Percentiles rank a stretch among this genome's conserved stretches.
These are phyloP conservation scores for Onygenales sp. DNA, from an alignment of 2,329 filamentous ascomycete genomes.

Conservation along the genomic window DNA sequence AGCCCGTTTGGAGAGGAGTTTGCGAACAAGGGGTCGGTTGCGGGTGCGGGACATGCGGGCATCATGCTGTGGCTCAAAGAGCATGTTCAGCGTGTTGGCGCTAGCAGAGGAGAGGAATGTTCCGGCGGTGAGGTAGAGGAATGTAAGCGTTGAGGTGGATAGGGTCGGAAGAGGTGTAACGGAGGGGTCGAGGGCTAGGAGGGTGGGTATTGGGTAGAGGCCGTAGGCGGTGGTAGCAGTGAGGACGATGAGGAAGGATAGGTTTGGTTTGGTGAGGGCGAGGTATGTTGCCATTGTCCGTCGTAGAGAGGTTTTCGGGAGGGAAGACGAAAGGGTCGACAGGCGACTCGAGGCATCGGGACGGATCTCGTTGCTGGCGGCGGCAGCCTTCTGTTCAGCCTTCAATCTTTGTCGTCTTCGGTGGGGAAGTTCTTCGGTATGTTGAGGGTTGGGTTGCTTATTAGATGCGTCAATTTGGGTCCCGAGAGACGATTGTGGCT, in stretches of 20 bases:
- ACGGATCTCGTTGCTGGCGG: conserved; percentile 33
- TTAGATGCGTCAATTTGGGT: background rate
- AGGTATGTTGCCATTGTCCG: conserved; percentile 72
- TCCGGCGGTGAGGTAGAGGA: conserved; percentile 82
- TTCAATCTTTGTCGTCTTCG: conserved; percentile 35
- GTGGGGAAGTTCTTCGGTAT: conserved; percentile 29
- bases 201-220: conserved; percentile 81
- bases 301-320: conserved; percentile 47
- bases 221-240: conserved; percentile 86
- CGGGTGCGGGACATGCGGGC: conserved; percentile 88
- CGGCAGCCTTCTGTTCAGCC: conserved; percentile 15
- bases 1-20: conserved; percentile 59
- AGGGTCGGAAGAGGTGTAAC: conserved; percentile 49
- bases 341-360: conserved; percentile 54
- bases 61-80: conserved; percentile 84
- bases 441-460: background rate
- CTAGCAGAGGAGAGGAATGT: conserved; percentile 83
- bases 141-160: conserved; percentile 66
- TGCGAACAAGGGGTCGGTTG: conserved; percentile 78
- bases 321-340: conserved; percentile 46
- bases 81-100: conserved; percentile 94
- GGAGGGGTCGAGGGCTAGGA: conserved; percentile 76
- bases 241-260: conserved; percentile 83
- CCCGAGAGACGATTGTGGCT: background rate
- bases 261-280: conserved; percentile 87